Evolutionary conservation across 163 green algal genomes (phyloP), one percentile per base, ranked within the genome.

Genomic region (Prototheca cutis): DNA sequence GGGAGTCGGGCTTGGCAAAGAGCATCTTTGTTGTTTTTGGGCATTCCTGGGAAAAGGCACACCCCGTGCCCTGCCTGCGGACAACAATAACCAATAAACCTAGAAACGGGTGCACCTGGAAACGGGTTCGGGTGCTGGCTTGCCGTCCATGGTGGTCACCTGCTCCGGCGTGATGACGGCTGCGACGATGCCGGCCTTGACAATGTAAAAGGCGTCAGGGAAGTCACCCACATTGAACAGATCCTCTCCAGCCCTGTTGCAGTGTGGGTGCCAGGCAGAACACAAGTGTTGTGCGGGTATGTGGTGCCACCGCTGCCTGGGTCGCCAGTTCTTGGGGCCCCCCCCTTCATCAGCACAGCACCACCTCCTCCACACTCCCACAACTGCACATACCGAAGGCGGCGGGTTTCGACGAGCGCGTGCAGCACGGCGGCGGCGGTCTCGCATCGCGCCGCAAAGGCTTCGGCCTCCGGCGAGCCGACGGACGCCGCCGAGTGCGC

Each of bases 131-230:
- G n/a, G n/a, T n/a, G n/a, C n/a, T n/a, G n/a, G n/a, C n/a, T n/a
- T n/a, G n/a, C n/a, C n/a, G n/a, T n/a, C n/a, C n/a, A n/a, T n/a
- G n/a, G n/a, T n/a, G n/a, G n/a, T n/a, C n/a, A n/a, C n/a, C n/a
- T n/a, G n/a, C n/a, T n/a, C n/a, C n/a, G n/a, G n/a, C n/a, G n/a
- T n/a, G n/a, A n/a, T n/a, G n/a, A n/a, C n/a, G n/a, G n/a, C n/a
- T n/a, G n/a, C 29, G 40, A 70, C 36, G 48, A 45, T 34, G 42
- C 70, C 70, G 13, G 55, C 51, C 53, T 74, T 39, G 3, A 77
- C 28, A 31, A 77, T 54, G 53, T 54, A 74, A 4, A 77, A 39
- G 3, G 51, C 54, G n/a, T 74, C 65, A 6, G 65, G 30, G 5
- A 45, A 8, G 34, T 54, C 53, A 1, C 66, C 70, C 57, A 60